A percentile compares a stretch with the other conserved stretches of the same genome.
These are phyloP conservation scores for Cunninghamia lanceolata DNA, from an alignment of 75 land plant species.

Conservation along the genomic window DNA sequence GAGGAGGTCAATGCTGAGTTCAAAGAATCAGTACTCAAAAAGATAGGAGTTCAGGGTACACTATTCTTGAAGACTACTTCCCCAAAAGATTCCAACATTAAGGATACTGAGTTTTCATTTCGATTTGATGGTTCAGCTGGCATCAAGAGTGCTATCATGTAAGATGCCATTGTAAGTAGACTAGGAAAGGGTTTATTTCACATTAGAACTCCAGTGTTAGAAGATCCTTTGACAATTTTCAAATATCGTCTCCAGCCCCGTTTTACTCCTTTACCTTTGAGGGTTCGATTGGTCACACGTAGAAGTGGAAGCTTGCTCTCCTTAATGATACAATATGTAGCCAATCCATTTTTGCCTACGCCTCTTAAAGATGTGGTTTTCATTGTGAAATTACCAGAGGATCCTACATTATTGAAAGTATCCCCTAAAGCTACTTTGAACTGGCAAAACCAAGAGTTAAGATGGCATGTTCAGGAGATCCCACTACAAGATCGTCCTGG, in stretches of 20 bases:
- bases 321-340: conserved; percentile 85
- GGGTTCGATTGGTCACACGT: conserved; percentile 65
- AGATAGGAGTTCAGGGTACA: conserved; percentile 65
- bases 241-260: conserved; percentile 83
- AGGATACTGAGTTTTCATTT: conserved; percentile 90
- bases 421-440: conserved; percentile 80
- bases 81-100: conserved; percentile 32
- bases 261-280: conserved; percentile 69
- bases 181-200: conserved; percentile 87
- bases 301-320: conserved; percentile 67
- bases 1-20: conserved; percentile 89
- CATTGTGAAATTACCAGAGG: conserved; percentile 62
- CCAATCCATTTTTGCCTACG: conserved; percentile 63
- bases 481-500: conserved; percentile 64
- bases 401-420: conserved; percentile 68
- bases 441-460: conserved; percentile 59
- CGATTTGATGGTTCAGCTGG: conserved; percentile 56
- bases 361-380: conserved; percentile 72
- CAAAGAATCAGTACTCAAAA: conserved; percentile 59
- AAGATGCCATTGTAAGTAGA: conserved; percentile 56
- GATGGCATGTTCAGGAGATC: conserved; percentile 67
- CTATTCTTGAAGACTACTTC: conserved; percentile 66
- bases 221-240: conserved; percentile 66
- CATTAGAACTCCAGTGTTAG: conserved; percentile 56
- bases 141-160: conserved; percentile 66